Evolutionary conservation across 2,329 filamentous ascomycete genomes (phyloP).

Genomic region (Fusarium stilboides): DNA sequence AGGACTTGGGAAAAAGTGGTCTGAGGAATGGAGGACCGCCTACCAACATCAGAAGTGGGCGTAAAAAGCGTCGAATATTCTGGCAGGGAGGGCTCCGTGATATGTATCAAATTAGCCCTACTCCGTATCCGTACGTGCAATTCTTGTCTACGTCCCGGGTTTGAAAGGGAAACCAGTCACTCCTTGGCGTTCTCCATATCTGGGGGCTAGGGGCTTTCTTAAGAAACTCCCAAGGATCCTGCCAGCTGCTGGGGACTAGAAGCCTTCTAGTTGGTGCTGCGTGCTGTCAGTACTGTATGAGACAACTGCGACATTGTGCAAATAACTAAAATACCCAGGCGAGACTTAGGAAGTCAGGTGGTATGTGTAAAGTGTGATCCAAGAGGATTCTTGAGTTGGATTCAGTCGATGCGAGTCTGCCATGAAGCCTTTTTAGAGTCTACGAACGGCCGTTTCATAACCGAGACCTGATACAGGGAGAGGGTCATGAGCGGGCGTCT

Average conservation of each 20-base stretch:
- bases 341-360: conserved; percentile 17
- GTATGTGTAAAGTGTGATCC: conserved; percentile 16
- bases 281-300: conserved; percentile 4
- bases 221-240: conserved; percentile 22
- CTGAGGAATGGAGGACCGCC: conserved; percentile 38
- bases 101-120: conserved; percentile 3
- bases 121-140: conserved; percentile 3
- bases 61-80: conserved; percentile 11
- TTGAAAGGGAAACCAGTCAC: conserved; percentile 30
- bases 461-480: background rate
- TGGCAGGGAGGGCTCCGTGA: background rate
- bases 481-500: background rate
- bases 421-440: conserved; percentile 19
- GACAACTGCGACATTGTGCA: conserved; percentile 30
- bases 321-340: conserved; percentile 9
- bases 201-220: conserved; percentile 14
- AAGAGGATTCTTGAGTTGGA: conserved; percentile 19
- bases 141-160: conserved; percentile 3
- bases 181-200: conserved; percentile 41
- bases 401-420: conserved; percentile 25
- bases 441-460: conserved; percentile 22
- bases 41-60: conserved; percentile 8
- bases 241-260: conserved; percentile 26
- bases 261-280: conserved; percentile 25
- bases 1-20: conserved; percentile 32